Percentiles rank a stretch among this genome's conserved stretches.
phyloP scores from a whole-genome alignment of 306 rosid genomes.

The Myrica gale region DNA sequence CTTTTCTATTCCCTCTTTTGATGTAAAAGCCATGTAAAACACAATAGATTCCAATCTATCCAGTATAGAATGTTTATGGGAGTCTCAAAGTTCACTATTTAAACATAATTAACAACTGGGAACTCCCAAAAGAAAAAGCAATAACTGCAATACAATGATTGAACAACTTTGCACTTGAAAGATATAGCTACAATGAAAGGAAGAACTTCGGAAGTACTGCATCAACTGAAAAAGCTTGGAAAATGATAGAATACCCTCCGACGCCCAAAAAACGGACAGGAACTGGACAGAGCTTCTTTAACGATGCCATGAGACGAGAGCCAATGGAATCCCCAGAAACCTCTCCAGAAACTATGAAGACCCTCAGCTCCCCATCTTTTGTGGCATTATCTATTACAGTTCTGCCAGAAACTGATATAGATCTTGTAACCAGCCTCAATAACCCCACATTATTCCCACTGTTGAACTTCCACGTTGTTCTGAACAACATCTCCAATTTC shows the following conservation, averaged over 20 bases:
- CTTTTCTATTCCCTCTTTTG: neutral
- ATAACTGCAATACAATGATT: neutral
- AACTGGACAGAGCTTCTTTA: constrained; percentile 55
- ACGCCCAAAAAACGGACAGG: constrained; percentile 71
- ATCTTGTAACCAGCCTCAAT: constrained; percentile 23
- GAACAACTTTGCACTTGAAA: neutral
- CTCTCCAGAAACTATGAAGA: constrained; percentile 81
- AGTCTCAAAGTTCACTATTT: neutral
- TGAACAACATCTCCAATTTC: constrained; percentile 28
- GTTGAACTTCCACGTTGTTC: constrained; percentile 36
- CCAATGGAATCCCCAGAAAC: constrained; percentile 90
- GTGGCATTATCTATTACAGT: constrained; percentile 50
- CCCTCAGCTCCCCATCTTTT: constrained; percentile 75
- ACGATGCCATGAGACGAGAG: constrained; percentile 76
- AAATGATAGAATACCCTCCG: constrained; percentile 61
- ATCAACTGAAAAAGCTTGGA: neutral
- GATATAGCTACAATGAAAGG: neutral
- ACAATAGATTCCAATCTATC: neutral
- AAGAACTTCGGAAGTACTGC: neutral
- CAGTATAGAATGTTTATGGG: neutral
- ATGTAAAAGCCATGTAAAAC: neutral
- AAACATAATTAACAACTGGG: neutral
- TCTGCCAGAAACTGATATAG: constrained; percentile 34
- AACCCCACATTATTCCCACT: constrained; percentile 16
- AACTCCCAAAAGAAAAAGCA: neutral